phyloP scores from a whole-genome alignment of 257 asterid species.

The Solanum pimpinellifolium region DNA sequence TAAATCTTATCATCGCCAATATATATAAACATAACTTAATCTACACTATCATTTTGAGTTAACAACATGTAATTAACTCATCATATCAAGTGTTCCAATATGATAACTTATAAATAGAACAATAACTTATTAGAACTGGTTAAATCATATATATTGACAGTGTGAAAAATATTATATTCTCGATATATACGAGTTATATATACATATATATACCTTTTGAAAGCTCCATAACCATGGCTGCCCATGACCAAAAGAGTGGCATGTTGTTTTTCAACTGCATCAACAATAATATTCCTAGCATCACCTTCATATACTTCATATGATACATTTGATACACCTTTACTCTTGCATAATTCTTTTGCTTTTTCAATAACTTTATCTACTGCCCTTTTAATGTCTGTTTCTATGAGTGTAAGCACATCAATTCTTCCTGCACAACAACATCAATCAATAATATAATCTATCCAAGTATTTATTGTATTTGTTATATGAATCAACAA shows the following conservation, averaged over 20 bases:
- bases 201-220: not conserved
- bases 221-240: not conserved
- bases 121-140: not conserved
- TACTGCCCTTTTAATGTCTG: not conserved
- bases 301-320: not conserved
- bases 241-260: not conserved
- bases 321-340: not conserved
- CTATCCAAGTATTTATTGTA: not conserved
- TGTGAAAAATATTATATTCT: not conserved
- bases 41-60: not conserved
- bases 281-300: not conserved
- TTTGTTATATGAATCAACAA: not conserved
- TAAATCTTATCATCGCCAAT: not conserved
- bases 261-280: not conserved
- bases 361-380: not conserved
- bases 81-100: not conserved
- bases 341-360: not conserved
- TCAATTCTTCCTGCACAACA: not conserved
- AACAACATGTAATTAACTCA: not conserved
- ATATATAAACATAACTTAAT: too few relatives aligned
- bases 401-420: not conserved
- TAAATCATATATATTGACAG: too few relatives aligned
- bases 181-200: not conserved
- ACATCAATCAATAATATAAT: not conserved
- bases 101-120: not conserved